Conservation (phyloP, 352 stramenopile genomes). For the Phytophthora kernoviae region DNA sequence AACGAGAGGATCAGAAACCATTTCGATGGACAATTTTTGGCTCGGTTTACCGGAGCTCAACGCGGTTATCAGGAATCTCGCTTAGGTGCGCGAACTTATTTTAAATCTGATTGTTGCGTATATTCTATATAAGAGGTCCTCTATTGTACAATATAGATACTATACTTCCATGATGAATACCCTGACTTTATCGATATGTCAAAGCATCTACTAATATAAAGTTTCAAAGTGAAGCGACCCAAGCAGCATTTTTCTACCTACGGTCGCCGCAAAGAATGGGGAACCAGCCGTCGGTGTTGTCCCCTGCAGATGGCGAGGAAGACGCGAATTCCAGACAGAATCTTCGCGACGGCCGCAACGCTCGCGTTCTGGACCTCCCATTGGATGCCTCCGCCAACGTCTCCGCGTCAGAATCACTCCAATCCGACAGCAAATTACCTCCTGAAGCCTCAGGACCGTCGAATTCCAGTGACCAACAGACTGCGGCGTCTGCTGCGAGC, state of each 20-base stretch:
- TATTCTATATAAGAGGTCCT: too few relatives aligned
- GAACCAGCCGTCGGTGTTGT: slow-evolving; percentile 30
- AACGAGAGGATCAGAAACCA: too few relatives aligned
- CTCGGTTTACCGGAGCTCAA: too few relatives aligned
- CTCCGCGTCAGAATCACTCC: slow-evolving; percentile 1
- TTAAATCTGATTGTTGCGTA: too few relatives aligned
- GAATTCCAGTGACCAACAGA: not conserved
- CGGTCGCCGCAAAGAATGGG: slow-evolving; percentile 14
- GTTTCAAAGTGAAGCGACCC: too few relatives aligned
- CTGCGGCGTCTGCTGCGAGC: not conserved
- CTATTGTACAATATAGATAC: too few relatives aligned
- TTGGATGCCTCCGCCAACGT: not conserved
- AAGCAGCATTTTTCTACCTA: slow-evolving; percentile 27
- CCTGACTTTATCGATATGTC: too few relatives aligned
- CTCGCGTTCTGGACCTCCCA: slow-evolving; percentile 22
- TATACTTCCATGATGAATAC: too few relatives aligned
- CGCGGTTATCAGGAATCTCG: too few relatives aligned
- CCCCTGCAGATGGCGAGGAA: slow-evolving; percentile 1
- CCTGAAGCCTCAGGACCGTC: slow-evolving; percentile 2
- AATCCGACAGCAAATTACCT: not conserved
- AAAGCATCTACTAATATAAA: too few relatives aligned
- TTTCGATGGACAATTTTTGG: too few relatives aligned
- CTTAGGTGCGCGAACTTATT: too few relatives aligned
- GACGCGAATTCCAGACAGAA: slow-evolving; percentile 6
- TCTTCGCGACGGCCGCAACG: slow-evolving; percentile 16